A percentile compares a stretch with the other conserved stretches of the same genome.
These are phyloP conservation scores for Sanghuangporus baumii DNA, from an alignment of 1,284 basidiomycete species.

Conservation along the genomic window DNA sequence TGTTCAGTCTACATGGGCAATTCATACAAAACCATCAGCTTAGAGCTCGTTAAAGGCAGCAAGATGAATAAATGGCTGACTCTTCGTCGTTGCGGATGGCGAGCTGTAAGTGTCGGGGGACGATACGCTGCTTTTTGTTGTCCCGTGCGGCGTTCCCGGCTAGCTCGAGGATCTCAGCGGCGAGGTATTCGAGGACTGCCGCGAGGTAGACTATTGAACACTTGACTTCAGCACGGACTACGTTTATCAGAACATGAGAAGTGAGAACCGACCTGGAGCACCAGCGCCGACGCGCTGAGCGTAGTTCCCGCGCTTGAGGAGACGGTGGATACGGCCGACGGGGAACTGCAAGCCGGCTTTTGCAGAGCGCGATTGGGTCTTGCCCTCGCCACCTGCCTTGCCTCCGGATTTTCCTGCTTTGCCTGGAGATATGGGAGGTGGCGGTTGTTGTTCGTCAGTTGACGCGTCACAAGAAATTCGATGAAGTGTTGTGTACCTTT, in stretches of 20 bases:
- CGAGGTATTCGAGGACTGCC: constrained; percentile 78
- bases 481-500: constrained; percentile 3
- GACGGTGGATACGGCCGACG: constrained; percentile 90
- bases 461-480: not conserved
- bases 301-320: constrained; percentile 86
- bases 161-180: constrained; percentile 85
- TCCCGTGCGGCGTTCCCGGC: constrained; percentile 79
- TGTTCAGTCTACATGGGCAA: constrained; percentile 43
- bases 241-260: not conserved
- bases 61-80: constrained; percentile 29
- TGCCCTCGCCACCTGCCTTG: constrained; percentile 45
- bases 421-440: constrained; percentile 32
- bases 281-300: constrained; percentile 76
- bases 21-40: not conserved
- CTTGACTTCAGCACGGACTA: not conserved
- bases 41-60: not conserved
- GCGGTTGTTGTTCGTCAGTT: not conserved
- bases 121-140: constrained; percentile 85
- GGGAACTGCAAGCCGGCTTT: constrained; percentile 85
- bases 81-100: constrained; percentile 87
- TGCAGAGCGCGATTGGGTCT: constrained; percentile 70
- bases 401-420: constrained; percentile 56
- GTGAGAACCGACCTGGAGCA: constrained; percentile 56
- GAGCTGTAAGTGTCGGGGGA: constrained; percentile 83
- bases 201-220: constrained; percentile 72